Evolutionary conservation across 1,139 yeast genomes (phyloP).

Genomic region (Sugiyamaella xylanicola): DNA sequence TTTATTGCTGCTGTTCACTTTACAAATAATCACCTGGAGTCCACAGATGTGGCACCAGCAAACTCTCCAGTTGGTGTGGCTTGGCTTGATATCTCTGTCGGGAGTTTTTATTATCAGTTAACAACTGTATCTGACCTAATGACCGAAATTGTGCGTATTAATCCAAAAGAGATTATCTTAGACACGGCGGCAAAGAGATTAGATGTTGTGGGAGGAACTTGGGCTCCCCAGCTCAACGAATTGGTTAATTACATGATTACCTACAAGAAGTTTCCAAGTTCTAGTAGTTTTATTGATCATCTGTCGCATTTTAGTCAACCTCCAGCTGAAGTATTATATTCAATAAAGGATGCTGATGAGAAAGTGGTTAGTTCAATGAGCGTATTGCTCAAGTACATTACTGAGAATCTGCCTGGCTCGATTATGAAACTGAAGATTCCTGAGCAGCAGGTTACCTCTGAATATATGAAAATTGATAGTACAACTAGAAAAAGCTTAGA

Average conservation of each 20-base stretch:
- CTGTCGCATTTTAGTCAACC: conserved; percentile 28
- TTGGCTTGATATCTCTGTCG: conserved; percentile 90
- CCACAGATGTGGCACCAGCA: conserved; percentile 29
- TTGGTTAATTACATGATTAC: conserved; percentile 59
- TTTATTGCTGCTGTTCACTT: conserved; percentile 56
- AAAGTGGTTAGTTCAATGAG: conserved; percentile 58
- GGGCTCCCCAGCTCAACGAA: conserved; percentile 64
- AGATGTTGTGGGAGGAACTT: conserved; percentile 49
- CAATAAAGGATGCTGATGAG: conserved; percentile 35
- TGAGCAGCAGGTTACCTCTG: conserved; percentile 49
- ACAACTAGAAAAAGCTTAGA: conserved; percentile 84
- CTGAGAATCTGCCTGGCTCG: conserved; percentile 57
- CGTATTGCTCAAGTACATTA: conserved; percentile 58
- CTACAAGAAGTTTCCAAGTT: conserved; percentile 48
- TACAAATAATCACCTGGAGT: conserved; percentile 28
- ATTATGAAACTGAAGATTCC: conserved; percentile 57
- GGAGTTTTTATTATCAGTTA: conserved; percentile 69
- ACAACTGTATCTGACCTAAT: conserved; percentile 57
- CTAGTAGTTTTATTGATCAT: conserved; percentile 33
- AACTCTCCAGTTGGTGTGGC: conserved; percentile 65
- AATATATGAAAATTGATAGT: conserved; percentile 75
- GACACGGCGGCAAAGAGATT: conserved; percentile 41
- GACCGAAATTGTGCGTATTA: conserved; percentile 63
- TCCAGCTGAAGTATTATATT: conserved; percentile 25
- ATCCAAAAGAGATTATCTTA: conserved; percentile 66